Evolutionary conservation across 176 grass and related monocot genomes (phyloP).

Genomic region (Eremochloa ophiuroides): DNA sequence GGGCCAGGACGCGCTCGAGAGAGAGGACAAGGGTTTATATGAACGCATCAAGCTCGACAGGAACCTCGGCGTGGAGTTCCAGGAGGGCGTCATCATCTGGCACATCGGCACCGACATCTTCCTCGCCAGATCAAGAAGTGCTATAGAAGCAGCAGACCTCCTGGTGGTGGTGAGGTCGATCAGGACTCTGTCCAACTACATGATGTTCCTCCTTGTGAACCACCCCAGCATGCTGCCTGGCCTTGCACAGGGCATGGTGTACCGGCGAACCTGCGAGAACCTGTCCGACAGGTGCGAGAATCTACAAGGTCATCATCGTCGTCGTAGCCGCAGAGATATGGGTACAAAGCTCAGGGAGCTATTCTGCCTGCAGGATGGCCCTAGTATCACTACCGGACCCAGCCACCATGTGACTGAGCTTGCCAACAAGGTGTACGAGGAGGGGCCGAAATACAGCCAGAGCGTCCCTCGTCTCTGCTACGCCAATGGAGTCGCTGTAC

Average conservation of each 20-base stretch:
- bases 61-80: slow-evolving; percentile 7
- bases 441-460: background rate
- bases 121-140: background rate
- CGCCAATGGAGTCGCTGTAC: background rate
- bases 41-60: background rate
- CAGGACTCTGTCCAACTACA: slow-evolving; percentile 11
- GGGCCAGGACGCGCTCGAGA: background rate
- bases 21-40: background rate
- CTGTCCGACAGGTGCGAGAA: background rate
- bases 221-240: slow-evolving; percentile 13
- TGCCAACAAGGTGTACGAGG: background rate
- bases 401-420: background rate
- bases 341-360: background rate
- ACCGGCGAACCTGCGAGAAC: background rate
- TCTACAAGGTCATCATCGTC: background rate
- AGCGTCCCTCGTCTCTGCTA: background rate
- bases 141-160: background rate
- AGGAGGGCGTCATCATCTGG: slow-evolving; percentile 23
- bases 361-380: background rate
- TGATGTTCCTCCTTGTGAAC: slow-evolving; percentile 14
- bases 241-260: slow-evolving; percentile 17
- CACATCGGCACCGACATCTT: slow-evolving; percentile 22
- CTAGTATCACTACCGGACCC: background rate
- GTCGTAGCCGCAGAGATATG: background rate
- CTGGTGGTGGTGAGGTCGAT: background rate